Evolutionary conservation across 345 rosid genomes (phyloP), one percentile per base, ranked within the genome.

Genomic region (Citrus medica): DNA sequence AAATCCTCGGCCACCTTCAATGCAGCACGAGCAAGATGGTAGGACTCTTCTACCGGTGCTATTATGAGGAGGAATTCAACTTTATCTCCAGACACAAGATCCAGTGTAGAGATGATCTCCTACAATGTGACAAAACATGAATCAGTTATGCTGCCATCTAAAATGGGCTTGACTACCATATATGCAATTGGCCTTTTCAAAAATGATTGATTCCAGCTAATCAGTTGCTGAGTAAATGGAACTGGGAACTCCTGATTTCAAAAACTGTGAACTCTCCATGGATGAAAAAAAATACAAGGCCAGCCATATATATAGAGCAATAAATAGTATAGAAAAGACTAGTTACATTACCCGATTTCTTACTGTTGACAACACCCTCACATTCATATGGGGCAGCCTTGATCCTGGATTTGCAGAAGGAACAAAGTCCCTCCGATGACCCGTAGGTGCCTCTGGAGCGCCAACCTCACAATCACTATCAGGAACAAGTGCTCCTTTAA

Each of bases 341-440:
- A 56, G 63, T 14, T 35, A 16, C 58, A 78, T 84, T 13, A 85
- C 93, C 91, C 87, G 85, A 73, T 79, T 76, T 30, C 85, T 63
- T 67, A 73, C 53, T 63, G 83, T 84, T 77, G 94, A 86, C 76
- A 92, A 78, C 67, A 81, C 48, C 79, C 73, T 87, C 69, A 92
- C 88, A 69, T 85, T 79, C 90, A 90, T 89, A 85, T 96, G 98
- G 59, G 97, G 99, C 76, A 95, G 85, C 91, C 89, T 90, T 77
- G 90, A 89, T 24, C 99, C 99, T 71, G 99, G 97, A 84, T 82
- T 88, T 58, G 94, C 88, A 73, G 87, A 88, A 78, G 98, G 98
- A 69, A 91, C 79, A 80, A 89, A 96, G 77, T 91, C 97, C 85
- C 93, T 92, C 73, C 97, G 84, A 48, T 88, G 89, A 77, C 97